A percentile compares a stretch with the other conserved stretches of the same genome.
Conservation (phyloP, 2,329 filamentous ascomycete genomes). For the Sporothrix globosa region DNA sequence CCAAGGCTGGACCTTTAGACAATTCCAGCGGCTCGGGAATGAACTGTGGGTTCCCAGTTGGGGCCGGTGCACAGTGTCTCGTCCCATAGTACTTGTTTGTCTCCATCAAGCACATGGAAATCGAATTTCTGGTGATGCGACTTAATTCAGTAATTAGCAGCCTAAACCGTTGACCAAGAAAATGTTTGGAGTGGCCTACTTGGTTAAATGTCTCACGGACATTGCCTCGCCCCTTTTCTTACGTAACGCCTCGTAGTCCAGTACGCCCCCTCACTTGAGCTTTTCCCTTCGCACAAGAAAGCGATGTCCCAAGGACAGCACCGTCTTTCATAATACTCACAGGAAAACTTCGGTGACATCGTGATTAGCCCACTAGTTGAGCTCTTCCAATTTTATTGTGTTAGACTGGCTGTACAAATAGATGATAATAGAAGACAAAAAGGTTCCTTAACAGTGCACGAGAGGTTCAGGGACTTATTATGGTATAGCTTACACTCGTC, state of each 20-base stretch:
- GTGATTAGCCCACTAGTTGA: background rate
- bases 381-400: background rate
- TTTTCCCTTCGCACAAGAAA: background rate
- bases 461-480: background rate
- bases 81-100: background rate
- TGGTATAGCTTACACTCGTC: conserved; percentile 5
- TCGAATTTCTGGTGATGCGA: background rate
- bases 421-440: background rate
- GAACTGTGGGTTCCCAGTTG: background rate
- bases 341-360: background rate
- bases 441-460: background rate
- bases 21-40: background rate
- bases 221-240: conserved; percentile 2
- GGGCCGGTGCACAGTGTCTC: background rate
- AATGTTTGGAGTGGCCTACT: background rate
- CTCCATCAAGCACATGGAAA: background rate
- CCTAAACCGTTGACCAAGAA: too few species aligned
- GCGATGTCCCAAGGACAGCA: background rate
- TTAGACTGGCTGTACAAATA: background rate
- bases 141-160: background rate
- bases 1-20: conserved; percentile 12
- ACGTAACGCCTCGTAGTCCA: background rate
- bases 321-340: background rate
- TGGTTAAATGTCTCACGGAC: conserved; percentile 1
- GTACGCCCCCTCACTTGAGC: background rate